These are phyloP conservation scores for Notholithocarpus densiflorus DNA, from an alignment of 306 rosid species.

Conservation along the genomic window DNA sequence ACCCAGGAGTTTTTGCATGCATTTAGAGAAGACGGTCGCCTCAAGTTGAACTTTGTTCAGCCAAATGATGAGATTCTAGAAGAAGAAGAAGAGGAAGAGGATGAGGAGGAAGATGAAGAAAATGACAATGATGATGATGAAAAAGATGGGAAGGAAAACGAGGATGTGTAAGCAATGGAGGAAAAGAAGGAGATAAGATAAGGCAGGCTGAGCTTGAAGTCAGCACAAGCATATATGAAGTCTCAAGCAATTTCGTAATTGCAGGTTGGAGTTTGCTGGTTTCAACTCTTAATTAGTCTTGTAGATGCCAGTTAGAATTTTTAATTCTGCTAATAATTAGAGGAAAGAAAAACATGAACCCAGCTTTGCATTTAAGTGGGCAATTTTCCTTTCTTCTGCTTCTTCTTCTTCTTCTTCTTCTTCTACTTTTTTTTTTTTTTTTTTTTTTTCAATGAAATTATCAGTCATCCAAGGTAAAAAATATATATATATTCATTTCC, in stretches of 20 bases:
- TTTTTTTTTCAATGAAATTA: not conserved
- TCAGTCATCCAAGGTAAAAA: not conserved
- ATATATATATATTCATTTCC: too few species aligned
- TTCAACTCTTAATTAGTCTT: not conserved
- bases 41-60: conserved; percentile 60
- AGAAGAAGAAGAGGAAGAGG: conserved; percentile 22
- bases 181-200: not conserved
- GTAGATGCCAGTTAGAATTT: not conserved
- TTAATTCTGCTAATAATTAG: not conserved
- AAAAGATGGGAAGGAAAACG: not conserved
- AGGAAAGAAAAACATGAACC: not conserved
- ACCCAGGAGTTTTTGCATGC: conserved; percentile 71
- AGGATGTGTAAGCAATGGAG: not conserved
- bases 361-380: not conserved
- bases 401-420: not conserved
- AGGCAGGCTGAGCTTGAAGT: not conserved
- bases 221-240: not conserved
- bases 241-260: not conserved
- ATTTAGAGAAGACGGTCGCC: conserved; percentile 74
- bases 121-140: conserved; percentile 8
- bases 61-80: conserved; percentile 37
- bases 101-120: conserved; percentile 10
- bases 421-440: accelerated
- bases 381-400: not conserved
- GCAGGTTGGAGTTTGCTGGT: not conserved